Base-by-base conservation (phyloP, 208 protist species). In the Tetramitus jugosus region DNA sequence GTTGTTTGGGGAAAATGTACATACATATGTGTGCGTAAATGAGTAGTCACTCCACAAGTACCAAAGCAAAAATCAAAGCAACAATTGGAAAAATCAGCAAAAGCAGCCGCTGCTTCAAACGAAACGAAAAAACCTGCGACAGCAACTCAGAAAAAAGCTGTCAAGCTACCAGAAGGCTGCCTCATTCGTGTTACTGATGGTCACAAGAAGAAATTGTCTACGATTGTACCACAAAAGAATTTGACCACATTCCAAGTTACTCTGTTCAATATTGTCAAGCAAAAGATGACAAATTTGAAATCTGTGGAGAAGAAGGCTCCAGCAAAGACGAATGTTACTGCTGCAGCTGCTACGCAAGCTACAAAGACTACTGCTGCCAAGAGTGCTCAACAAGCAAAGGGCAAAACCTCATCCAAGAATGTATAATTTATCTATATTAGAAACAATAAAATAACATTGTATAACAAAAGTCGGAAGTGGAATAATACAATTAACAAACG, bases 211-310 rank as follows among this genome's bases (percentile, higher is more conserved):
- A 62, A 62, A 62, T 62, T 33, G n/a, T 62, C 56, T 1, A 62
- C 56, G 6, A 62, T 62, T 62, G 56, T 62, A 62, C 35, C 35
- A 62, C 13, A 62, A 37, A 62, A 62, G 56, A 29, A 62, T 62
- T 62, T 62, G 56, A 29, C 56, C 14, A 62, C 56, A 62, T 62
- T 62, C n/a, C 56, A 62, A 62, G 13, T 7, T 31, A 8, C 14
- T 62, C 35, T 62, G 35, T 62, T 62, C 10, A 62, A 62, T 31
- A 62, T 62, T 62, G n/a, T 62, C n/a, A 62, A 29, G 35, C n/a
- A 62, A 37, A 20, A 62, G 10, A 33, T 62, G 56, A 62, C 23
- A n/a, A n/a, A n/a, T n/a, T n/a, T n/a, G n/a, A n/a, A n/a, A 13
- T 17, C 56, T 10, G 13, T 29, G 1, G n/a, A 37, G 56, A 62